phyloP scores from a whole-genome alignment of 2,329 filamentous ascomycete genomes.

The Triangularia verruculosa region DNA sequence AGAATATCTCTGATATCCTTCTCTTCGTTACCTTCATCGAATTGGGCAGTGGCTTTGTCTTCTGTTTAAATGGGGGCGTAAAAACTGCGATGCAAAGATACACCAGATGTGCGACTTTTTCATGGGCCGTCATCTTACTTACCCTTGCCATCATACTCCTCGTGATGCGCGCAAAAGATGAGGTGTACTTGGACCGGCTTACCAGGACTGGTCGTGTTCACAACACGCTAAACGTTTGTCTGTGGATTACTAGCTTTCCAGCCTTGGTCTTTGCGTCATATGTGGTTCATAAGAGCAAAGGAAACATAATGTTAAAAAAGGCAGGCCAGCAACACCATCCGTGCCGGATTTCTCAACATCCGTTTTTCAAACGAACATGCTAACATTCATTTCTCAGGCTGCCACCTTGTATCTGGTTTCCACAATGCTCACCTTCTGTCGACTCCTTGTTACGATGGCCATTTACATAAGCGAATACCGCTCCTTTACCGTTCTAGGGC shows the following conservation, averaged over 20 bases:
- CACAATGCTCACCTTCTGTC: slow-evolving; percentile 33
- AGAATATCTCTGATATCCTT: slow-evolving; percentile 18
- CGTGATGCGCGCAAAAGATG: background rate
- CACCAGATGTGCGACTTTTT: slow-evolving; percentile 17
- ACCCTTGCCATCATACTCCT: slow-evolving; percentile 17
- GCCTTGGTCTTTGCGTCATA: slow-evolving; percentile 13
- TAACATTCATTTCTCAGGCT: slow-evolving; percentile 14
- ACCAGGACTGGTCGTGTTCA: background rate
- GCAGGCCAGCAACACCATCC: slow-evolving; percentile 6
- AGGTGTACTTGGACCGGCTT: background rate
- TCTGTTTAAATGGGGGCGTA: slow-evolving; percentile 11
- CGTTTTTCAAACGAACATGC: background rate
- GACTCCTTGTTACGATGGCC: slow-evolving; percentile 20
- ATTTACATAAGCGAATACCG: slow-evolving; percentile 18
- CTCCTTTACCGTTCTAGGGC: background rate
- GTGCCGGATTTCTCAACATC: background rate
- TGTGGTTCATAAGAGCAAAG: slow-evolving; percentile 18
- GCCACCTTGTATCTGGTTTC: slow-evolving; percentile 36
- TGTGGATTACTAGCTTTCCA: slow-evolving; percentile 21
- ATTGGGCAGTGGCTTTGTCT: slow-evolving; percentile 27
- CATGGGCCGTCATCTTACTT: slow-evolving; percentile 13
- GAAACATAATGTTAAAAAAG: slow-evolving; percentile 5
- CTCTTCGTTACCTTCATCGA: slow-evolving; percentile 27
- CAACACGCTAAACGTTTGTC: slow-evolving; percentile 15
- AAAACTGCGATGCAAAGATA: slow-evolving; percentile 10